phyloP scores from a whole-genome alignment of 2,329 filamentous ascomycete genomes.

The Pleurostoma richardsiae region DNA sequence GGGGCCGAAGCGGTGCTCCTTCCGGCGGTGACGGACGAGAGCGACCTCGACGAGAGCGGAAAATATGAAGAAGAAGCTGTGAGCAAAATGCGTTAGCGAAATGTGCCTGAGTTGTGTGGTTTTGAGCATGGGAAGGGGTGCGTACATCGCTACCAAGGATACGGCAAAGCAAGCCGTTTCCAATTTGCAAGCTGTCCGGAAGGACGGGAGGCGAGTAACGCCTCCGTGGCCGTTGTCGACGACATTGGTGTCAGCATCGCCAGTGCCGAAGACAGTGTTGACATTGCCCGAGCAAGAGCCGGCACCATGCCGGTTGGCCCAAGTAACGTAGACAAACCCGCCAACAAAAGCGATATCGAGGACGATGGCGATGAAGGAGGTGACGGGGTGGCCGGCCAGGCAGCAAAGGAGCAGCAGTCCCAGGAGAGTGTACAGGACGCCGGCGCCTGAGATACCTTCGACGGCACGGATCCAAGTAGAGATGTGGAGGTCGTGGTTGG shows the following conservation, averaged over 20 bases:
- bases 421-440: constrained; percentile 67
- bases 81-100: constrained; percentile 12
- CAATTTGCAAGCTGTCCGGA: constrained; percentile 59
- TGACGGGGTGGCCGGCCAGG: constrained; percentile 68
- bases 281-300: constrained; percentile 56
- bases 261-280: constrained; percentile 64
- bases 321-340: constrained; percentile 76
- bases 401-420: constrained; percentile 75
- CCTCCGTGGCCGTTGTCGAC: constrained; percentile 41
- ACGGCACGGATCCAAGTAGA: constrained; percentile 65
- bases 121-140: not conserved
- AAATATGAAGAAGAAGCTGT: constrained; percentile 25
- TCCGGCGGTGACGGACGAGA: constrained; percentile 23
- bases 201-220: constrained; percentile 43
- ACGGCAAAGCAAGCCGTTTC: constrained; percentile 75
- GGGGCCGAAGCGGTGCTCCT: constrained; percentile 33
- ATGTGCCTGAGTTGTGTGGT: not conserved
- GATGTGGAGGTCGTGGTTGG: constrained; percentile 60
- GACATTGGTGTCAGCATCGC: constrained; percentile 43
- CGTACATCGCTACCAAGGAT: constrained; percentile 70
- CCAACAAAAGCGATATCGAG: constrained; percentile 74
- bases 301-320: constrained; percentile 66
- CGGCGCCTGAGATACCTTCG: constrained; percentile 71
- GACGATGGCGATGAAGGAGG: constrained; percentile 67
- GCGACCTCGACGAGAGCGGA: constrained; percentile 17